phyloP scores from a whole-genome alignment of 495 filamentous ascomycete genomes.

The Lophiotrema nucula region DNA sequence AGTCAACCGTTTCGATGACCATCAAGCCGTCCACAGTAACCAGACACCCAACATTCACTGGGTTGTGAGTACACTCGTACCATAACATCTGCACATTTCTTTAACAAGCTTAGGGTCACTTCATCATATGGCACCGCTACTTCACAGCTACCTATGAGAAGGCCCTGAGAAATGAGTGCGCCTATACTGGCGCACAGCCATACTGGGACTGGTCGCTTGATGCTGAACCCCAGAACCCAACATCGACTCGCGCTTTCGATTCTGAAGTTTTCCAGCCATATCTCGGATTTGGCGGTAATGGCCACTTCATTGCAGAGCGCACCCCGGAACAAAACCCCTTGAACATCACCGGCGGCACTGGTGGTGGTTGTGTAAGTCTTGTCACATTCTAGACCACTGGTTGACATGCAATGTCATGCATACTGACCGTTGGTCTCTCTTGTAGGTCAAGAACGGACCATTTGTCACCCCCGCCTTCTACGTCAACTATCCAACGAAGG shows the following conservation, averaged over 20 bases:
- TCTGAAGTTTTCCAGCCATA: slow-evolving; percentile 10
- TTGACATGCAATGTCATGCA: no score
- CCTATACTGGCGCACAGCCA: slow-evolving; percentile 15
- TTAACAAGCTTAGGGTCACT: slow-evolving; percentile 12
- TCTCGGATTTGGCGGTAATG: slow-evolving; percentile 16
- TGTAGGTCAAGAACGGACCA: slow-evolving; percentile 13
- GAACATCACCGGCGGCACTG: slow-evolving; percentile 16
- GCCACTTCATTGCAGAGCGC: slow-evolving; percentile 1
- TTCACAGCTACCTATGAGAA: slow-evolving; percentile 21
- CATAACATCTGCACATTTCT: no score
- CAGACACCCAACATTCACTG: slow-evolving; percentile 21
- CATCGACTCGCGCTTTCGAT: slow-evolving; percentile 4
- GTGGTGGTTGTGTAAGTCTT: slow-evolving; percentile 24
- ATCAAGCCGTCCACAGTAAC: slow-evolving; percentile 16
- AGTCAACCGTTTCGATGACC: slow-evolving; percentile 21
- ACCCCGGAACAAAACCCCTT: slow-evolving; percentile 6
- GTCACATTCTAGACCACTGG: no score
- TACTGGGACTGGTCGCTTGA: slow-evolving; percentile 26
- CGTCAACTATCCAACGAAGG: slow-evolving; percentile 4
- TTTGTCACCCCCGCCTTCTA: slow-evolving; percentile 7
- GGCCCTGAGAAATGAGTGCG: slow-evolving; percentile 11
- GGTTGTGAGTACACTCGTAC: slow-evolving; percentile 18
- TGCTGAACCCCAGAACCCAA: slow-evolving; percentile 3
- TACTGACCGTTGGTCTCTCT: no score
- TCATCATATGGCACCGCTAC: slow-evolving; percentile 23